Conservation (phyloP, 257 asterid genomes). For the Ophiorrhiza pumila region DNA sequence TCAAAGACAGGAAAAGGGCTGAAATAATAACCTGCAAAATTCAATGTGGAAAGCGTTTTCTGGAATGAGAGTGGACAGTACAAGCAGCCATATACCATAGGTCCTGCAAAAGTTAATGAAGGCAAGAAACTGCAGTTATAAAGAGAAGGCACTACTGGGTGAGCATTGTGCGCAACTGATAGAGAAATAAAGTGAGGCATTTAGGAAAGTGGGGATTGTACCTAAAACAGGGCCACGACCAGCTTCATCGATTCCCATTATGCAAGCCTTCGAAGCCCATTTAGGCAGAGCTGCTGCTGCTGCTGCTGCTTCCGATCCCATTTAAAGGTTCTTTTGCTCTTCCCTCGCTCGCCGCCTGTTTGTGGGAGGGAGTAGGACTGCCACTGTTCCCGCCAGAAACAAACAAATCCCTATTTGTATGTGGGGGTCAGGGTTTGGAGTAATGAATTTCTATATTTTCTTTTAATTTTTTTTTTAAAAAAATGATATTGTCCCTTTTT, state of each 20-base stretch:
- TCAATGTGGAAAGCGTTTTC: conserved; percentile 76
- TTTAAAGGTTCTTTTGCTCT: conserved; percentile 13
- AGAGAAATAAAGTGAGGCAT: neutral
- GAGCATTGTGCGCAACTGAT: too few relatives aligned
- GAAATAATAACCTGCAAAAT: conserved; percentile 63
- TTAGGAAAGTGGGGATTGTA: conserved; percentile 12
- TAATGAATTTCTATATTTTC: too few relatives aligned
- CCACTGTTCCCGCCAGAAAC: conserved; percentile 38
- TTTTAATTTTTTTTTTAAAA: too few relatives aligned
- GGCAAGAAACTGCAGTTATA: neutral
- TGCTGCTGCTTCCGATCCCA: conserved; percentile 58
- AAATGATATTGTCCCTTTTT: too few relatives aligned
- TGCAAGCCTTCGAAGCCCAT: conserved; percentile 89
- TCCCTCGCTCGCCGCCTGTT: neutral
- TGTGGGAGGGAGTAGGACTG: neutral
- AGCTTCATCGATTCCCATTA: conserved; percentile 99
- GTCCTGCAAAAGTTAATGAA: conserved; percentile 47
- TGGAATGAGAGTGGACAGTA: conserved; percentile 77
- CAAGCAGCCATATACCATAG: conserved; percentile 96
- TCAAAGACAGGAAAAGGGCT: neutral
- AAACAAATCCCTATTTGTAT: neutral
- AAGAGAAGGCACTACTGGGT: neutral
- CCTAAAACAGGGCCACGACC: conserved; percentile 99
- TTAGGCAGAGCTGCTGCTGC: conserved; percentile 41
- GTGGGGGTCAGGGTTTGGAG: neutral